phyloP scores from a whole-genome alignment of 1,284 basidiomycete species.

The Crucibulum parvulum region DNA sequence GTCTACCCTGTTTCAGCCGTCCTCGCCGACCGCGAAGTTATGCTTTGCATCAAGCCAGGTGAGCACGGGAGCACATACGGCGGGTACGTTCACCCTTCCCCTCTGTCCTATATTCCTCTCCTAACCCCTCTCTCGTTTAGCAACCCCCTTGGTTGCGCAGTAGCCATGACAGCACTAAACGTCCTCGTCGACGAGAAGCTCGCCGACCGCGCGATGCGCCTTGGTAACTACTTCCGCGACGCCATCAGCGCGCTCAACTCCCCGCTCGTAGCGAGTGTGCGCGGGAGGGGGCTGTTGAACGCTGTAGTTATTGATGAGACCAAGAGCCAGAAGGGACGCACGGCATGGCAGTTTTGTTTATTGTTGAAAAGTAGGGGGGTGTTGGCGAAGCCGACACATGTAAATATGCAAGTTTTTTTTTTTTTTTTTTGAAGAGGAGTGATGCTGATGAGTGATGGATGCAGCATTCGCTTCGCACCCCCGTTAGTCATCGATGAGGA shows the following conservation, averaged over 20 bases:
- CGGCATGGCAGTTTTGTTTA: conserved; percentile 97
- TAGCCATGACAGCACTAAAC: conserved; percentile 89
- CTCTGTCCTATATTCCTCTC: not conserved
- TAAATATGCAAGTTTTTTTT: conserved; percentile 77
- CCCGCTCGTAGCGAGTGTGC: conserved; percentile 76
- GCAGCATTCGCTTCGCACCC: conserved; percentile 93
- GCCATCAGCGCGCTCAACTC: conserved; percentile 71
- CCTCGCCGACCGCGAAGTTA: conserved; percentile 87
- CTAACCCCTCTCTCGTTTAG: conserved; percentile 42
- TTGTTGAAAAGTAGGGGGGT: conserved; percentile 91
- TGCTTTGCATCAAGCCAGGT: conserved; percentile 96
- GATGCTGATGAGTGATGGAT: not conserved
- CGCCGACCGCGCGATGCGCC: conserved; percentile 75
- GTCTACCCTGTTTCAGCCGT: conserved; percentile 98
- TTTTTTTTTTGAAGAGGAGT: conserved; percentile 2
- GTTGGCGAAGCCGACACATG: conserved; percentile 95
- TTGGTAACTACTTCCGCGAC: conserved; percentile 86
- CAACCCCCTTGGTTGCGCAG: conserved; percentile 95
- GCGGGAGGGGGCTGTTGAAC: conserved; percentile 91
- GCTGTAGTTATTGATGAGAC: conserved; percentile 93
- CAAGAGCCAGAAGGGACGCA: conserved; percentile 77
- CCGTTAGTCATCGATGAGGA: conserved; percentile 92
- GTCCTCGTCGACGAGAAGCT: conserved; percentile 91
- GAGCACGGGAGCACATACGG: conserved; percentile 98
- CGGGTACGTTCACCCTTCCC: conserved; percentile 59